Conservation (phyloP, 441 rosid genomes). For the Euphorbia schlechtendalii region DNA sequence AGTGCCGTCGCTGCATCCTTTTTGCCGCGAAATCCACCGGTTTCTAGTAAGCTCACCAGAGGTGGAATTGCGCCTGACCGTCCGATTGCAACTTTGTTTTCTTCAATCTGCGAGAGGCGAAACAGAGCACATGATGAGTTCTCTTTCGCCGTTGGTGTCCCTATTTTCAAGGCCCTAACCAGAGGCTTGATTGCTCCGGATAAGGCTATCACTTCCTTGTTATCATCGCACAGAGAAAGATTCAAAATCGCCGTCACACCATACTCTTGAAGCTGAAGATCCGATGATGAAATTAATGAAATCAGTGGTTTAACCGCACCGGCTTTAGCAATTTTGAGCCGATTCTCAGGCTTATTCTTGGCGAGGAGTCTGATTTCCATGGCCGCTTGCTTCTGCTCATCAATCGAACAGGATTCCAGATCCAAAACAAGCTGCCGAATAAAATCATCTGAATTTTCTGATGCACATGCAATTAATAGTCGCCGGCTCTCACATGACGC, state of each 20-base stretch:
- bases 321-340: slow-evolving; percentile 67
- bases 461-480: slow-evolving; percentile 50
- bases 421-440: slow-evolving; percentile 58
- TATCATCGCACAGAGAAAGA: slow-evolving; percentile 89
- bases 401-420: slow-evolving; percentile 65
- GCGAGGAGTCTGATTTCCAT: slow-evolving; percentile 90
- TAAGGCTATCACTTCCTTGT: slow-evolving; percentile 58
- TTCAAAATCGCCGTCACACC: slow-evolving; percentile 85
- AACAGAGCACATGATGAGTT: slow-evolving; percentile 88
- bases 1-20: slow-evolving; percentile 89
- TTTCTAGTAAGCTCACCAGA: slow-evolving; percentile 56
- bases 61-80: slow-evolving; percentile 85
- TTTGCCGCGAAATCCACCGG: slow-evolving; percentile 74
- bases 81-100: slow-evolving; percentile 70
- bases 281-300: slow-evolving; percentile 54
- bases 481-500: slow-evolving; percentile 59
- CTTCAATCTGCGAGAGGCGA: slow-evolving; percentile 70
- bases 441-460: slow-evolving; percentile 77
- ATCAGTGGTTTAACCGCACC: slow-evolving; percentile 78
- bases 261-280: slow-evolving; percentile 74
- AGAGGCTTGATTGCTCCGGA: slow-evolving; percentile 86
- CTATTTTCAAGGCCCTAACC: slow-evolving; percentile 58
- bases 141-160: slow-evolving; percentile 75
- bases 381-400: slow-evolving; percentile 87
- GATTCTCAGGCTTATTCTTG: slow-evolving; percentile 77